These are phyloP conservation scores for Apiospora phragmitis DNA, from an alignment of 2,329 filamentous ascomycete genomes.

Conservation along the genomic window DNA sequence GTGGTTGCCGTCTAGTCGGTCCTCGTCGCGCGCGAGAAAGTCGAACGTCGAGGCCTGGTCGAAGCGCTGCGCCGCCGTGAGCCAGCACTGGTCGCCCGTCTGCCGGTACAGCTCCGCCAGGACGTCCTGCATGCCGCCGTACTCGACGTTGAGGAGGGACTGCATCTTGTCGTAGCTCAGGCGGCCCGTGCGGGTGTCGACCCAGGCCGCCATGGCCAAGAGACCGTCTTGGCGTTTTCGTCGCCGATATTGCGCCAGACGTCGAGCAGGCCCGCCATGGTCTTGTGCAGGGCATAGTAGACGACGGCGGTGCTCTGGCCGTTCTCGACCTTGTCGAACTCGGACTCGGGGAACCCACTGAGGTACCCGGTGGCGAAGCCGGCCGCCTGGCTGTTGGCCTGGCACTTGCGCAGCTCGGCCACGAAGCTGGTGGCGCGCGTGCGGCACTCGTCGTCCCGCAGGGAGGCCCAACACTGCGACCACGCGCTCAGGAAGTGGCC, in stretches of 20 bases:
- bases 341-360: constrained; percentile 53
- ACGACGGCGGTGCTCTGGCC: constrained; percentile 52
- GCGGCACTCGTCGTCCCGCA: constrained; percentile 43
- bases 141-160: constrained; percentile 47
- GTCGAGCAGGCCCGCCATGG: constrained; percentile 51
- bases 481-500: constrained; percentile 53
- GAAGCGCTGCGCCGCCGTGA: constrained; percentile 48
- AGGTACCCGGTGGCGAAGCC: constrained; percentile 48
- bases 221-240: constrained; percentile 43
- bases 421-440: constrained; percentile 47
- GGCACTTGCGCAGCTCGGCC: constrained; percentile 49
- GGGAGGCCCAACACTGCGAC: constrained; percentile 47
- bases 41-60: constrained; percentile 49
- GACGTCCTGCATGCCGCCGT: constrained; percentile 55
- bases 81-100: constrained; percentile 46
- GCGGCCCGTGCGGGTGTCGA: constrained; percentile 44
- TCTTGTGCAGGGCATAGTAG: constrained; percentile 57
- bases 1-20: constrained; percentile 47
- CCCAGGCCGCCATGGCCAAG: constrained; percentile 47
- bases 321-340: constrained; percentile 44
- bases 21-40: constrained; percentile 45
- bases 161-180: constrained; percentile 49
- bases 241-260: constrained; percentile 47
- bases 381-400: constrained; percentile 47
- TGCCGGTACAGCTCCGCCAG: constrained; percentile 48